A percentile compares a stretch with the other conserved stretches of the same genome.
Evolutionary conservation across 768 basidiomycete species (phyloP).

Genomic region (Mycena chlorophos): DNA sequence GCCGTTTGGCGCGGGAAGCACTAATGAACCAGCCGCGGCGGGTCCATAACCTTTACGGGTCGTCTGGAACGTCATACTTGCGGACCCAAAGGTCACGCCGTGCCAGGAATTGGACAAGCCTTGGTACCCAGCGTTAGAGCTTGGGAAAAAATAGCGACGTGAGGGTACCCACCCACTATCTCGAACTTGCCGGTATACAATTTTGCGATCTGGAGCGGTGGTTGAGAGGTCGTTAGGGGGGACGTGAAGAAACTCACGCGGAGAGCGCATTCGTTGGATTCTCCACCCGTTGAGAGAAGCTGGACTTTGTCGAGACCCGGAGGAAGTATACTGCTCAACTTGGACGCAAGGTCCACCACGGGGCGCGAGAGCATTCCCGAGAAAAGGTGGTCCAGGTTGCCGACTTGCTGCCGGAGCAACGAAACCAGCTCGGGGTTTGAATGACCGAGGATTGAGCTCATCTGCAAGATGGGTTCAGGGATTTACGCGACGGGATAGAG

Average conservation of each 20-base stretch:
- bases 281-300: slow-evolving; percentile 18
- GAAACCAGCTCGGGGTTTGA: slow-evolving; percentile 22
- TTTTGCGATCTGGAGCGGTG: slow-evolving; percentile 19
- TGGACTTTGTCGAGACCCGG: slow-evolving; percentile 26
- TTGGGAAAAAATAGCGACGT: background rate
- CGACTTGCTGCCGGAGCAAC: slow-evolving; percentile 14
- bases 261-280: slow-evolving; percentile 23
- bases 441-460: slow-evolving; percentile 25
- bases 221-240: background rate
- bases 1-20: slow-evolving; percentile 25
- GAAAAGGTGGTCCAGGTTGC: slow-evolving; percentile 21
- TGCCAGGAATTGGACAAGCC: slow-evolving; percentile 26
- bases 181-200: slow-evolving; percentile 26
- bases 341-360: slow-evolving; percentile 19
- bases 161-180: slow-evolving; percentile 19
- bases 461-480: slow-evolving; percentile 5
- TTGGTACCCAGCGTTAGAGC: slow-evolving; percentile 1
- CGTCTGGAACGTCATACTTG: slow-evolving; percentile 25
- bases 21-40: slow-evolving; percentile 20
- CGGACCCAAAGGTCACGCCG: slow-evolving; percentile 23
- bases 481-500: background rate
- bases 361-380: slow-evolving; percentile 23
- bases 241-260: slow-evolving; percentile 5
- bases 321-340: slow-evolving; percentile 18
- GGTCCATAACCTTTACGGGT: slow-evolving; percentile 25